These are phyloP conservation scores for Cercospora sesami DNA, from an alignment of 2,329 filamentous ascomycete genomes.

Conservation along the genomic window DNA sequence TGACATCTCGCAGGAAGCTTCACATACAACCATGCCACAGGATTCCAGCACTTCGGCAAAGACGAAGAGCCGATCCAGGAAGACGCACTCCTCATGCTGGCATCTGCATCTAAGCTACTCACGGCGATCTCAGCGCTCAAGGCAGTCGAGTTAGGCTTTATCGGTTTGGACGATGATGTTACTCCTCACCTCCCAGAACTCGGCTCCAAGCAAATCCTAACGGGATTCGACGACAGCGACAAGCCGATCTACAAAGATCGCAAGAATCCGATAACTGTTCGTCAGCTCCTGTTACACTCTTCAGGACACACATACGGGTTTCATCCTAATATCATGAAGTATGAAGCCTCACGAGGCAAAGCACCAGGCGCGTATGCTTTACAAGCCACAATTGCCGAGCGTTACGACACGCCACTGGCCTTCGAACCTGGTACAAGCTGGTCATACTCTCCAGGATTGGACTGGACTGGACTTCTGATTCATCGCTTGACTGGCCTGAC, in stretches of 20 bases:
- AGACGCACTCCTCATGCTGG: conserved; percentile 37
- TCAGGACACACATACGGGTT: conserved; percentile 52
- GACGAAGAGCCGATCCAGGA: conserved; percentile 32
- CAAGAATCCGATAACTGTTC: conserved; percentile 51
- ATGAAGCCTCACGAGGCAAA: conserved; percentile 21
- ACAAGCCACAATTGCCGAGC: conserved; percentile 43
- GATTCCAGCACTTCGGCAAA: conserved; percentile 26
- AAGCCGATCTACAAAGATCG: conserved; percentile 36
- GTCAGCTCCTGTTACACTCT: conserved; percentile 55
- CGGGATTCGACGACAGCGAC: conserved; percentile 48
- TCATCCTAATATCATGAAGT: conserved; percentile 39
- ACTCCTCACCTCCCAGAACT: conserved; percentile 52
- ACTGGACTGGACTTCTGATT: conserved; percentile 57
- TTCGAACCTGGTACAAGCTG: conserved; percentile 56
- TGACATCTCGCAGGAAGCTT: conserved; percentile 28
- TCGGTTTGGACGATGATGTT: conserved; percentile 52
- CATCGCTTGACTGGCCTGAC: conserved; percentile 49
- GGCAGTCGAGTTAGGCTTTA: conserved; percentile 54
- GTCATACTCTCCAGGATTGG: conserved; percentile 52
- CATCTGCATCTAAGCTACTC: conserved; percentile 48
- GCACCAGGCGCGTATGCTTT: conserved; percentile 5
- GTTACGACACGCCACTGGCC: conserved; percentile 48
- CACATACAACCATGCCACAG: conserved; percentile 36
- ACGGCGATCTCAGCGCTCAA: conserved; percentile 57
- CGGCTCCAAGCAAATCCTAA: conserved; percentile 50